phyloP scores from a whole-genome alignment of 2,329 filamentous ascomycete species.

The Hypoxylon sp. region DNA sequence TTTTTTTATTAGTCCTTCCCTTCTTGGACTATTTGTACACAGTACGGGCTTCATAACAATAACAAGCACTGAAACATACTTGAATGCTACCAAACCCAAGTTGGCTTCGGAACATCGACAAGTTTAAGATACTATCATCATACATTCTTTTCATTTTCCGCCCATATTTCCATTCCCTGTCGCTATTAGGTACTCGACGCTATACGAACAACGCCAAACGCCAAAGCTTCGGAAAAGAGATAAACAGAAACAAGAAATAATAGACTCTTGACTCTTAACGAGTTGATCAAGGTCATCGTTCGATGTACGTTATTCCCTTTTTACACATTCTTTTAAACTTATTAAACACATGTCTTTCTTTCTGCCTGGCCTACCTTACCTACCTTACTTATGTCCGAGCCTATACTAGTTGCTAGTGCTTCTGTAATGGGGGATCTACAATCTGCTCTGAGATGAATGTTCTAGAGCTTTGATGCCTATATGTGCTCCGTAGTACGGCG shows the following conservation, averaged over 20 bases:
- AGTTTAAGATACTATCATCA: slow-evolving; percentile 36
- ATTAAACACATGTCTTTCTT: slow-evolving; percentile 2
- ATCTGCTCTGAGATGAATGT: slow-evolving; percentile 35
- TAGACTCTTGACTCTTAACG: slow-evolving; percentile 8
- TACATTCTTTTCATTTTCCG: slow-evolving; percentile 26
- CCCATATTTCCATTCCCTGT: slow-evolving; percentile 12
- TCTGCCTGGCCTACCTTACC: slow-evolving; percentile 15
- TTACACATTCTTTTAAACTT: slow-evolving; percentile 19
- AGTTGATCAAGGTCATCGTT: slow-evolving; percentile 14
- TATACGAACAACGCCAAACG: slow-evolving; percentile 15
- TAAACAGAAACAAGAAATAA: slow-evolving; percentile 15
- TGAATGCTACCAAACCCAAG: slow-evolving; percentile 37
- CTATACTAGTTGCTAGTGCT: slow-evolving; percentile 38
- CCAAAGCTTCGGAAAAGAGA: not conserved
- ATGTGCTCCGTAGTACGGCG: slow-evolving; percentile 45
- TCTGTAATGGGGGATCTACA: slow-evolving; percentile 41
- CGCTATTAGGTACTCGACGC: not conserved
- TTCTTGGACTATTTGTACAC: slow-evolving; percentile 38
- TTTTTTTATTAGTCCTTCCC: slow-evolving; percentile 27
- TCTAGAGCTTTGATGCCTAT: slow-evolving; percentile 42
- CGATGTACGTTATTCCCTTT: slow-evolving; percentile 35
- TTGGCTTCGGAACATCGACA: slow-evolving; percentile 26
- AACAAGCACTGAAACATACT: slow-evolving; percentile 36
- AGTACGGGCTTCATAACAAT: slow-evolving; percentile 39
- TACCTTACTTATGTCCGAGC: slow-evolving; percentile 11